Percentiles rank a stretch among this genome's conserved stretches.
Evolutionary conservation across 2,329 filamentous ascomycete species (phyloP).

Genomic region (Microascus cirrosus): DNA sequence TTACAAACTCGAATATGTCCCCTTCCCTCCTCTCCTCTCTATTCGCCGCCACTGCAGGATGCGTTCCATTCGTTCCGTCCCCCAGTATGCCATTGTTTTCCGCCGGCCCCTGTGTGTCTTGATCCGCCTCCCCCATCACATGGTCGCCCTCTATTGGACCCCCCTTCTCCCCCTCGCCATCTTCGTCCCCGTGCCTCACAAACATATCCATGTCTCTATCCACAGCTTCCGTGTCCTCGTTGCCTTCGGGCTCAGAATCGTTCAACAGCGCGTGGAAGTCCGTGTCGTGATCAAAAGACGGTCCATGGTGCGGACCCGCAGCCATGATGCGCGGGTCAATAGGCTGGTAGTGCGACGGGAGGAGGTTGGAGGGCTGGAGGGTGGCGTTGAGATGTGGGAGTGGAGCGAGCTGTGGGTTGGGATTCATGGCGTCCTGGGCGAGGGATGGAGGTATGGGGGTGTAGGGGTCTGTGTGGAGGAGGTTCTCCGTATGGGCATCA

Average conservation of each 20-base stretch:
- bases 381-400: constrained; percentile 10
- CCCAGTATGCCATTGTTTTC: neutral
- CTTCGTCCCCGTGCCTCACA: constrained; percentile 33
- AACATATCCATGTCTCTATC: constrained; percentile 41
- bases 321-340: constrained; percentile 51
- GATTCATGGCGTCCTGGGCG: constrained; percentile 7
- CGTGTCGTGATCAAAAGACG: constrained; percentile 19
- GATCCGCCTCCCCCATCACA: neutral
- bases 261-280: constrained; percentile 44
- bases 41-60: neutral
- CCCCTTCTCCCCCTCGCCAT: constrained; percentile 16
- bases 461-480: neutral
- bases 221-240: constrained; percentile 23
- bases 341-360: constrained; percentile 31
- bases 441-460: neutral
- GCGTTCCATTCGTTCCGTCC: too few species aligned
- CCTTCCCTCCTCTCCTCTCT: neutral
- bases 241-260: constrained; percentile 22
- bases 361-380: constrained; percentile 22
- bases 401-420: constrained; percentile 8
- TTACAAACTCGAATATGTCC: constrained; percentile 3
- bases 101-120: neutral
- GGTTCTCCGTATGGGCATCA: neutral
- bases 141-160: neutral
- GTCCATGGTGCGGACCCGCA: constrained; percentile 14